These are phyloP conservation scores for Solanum gracilifrons DNA, from an alignment of 257 asterid species.

Conservation along the genomic window DNA sequence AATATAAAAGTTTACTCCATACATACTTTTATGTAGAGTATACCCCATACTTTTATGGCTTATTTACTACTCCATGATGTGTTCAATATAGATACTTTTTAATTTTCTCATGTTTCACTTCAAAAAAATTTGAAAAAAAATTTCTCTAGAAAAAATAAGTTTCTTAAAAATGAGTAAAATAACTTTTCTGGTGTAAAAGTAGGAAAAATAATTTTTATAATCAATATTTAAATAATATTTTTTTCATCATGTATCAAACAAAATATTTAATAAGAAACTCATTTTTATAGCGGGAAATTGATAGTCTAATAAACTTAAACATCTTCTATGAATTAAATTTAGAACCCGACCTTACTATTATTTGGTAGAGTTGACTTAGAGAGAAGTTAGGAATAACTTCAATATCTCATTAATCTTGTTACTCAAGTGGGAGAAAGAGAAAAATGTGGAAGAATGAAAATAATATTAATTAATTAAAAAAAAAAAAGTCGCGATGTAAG, in stretches of 20 bases:
- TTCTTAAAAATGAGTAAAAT: too few relatives aligned
- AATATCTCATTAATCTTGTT: neutral
- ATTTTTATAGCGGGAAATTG: too few relatives aligned
- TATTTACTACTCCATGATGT: too few relatives aligned
- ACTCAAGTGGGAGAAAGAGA: neutral
- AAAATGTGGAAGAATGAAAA: neutral
- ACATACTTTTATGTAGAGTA: too few relatives aligned
- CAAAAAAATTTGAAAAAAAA: fast-evolving
- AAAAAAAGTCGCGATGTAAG: neutral
- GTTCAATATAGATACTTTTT: too few relatives aligned
- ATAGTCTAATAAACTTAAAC: too few relatives aligned
- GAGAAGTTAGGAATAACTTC: neutral
- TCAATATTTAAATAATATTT: too few relatives aligned
- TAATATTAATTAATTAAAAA: neutral
- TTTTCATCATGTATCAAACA: too few relatives aligned
- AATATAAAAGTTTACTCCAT: neutral
- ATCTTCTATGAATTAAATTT: neutral
- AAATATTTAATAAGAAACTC: too few relatives aligned
- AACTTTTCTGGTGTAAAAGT: neutral
- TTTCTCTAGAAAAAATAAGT: too few relatives aligned
- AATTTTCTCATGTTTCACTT: too few relatives aligned
- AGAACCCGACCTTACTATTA: neutral
- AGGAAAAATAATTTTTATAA: too few relatives aligned
- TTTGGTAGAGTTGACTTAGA: neutral
- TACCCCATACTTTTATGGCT: neutral